Base-by-base conservation (phyloP, 345 rosid species). In the Diplotaxis tenuifolia region DNA sequence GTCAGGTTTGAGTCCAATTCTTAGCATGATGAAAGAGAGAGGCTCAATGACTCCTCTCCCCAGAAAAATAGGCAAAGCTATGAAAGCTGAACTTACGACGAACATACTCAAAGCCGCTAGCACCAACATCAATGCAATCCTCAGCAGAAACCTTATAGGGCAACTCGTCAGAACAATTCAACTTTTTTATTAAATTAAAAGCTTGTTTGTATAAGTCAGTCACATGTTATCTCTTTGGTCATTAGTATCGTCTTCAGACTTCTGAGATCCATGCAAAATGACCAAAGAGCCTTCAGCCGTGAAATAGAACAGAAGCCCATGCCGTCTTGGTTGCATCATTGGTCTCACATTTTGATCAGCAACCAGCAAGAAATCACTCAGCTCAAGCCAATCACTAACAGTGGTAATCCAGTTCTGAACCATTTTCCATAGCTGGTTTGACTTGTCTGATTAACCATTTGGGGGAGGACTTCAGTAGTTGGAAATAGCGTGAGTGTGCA, bases 61-160 rank as follows among this genome's bases (percentile, higher is more conserved):
- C 20, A 23, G 15, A n/a, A 42, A 15, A 69, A 76, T 19, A 6
- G 80, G 80, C 47, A 76, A 42, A 70, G 71, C 59, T 38, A 75
- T 62, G 56, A 62, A 32, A 6, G 34, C 19, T 14, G 74, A 60
- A 7, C 67, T 61, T 8, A 62, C 2, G 32, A 53, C 16, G 20
- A 68, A 70, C 65, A 62, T 0, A 40, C 58, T 75, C 57, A 69
- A 38, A 70, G 69, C 73, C 42, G 70, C 75, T n/a, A 75, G 64
- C 38, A 62, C 7, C 56, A 75, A 19, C 68, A 75, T 11, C 47
- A 75, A 11, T 7, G 57, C 23, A 62, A 75, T 62, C 69, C 42
- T 62, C 47, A 6, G 65, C 47, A 40, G 16, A 75, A 63, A 75
- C 62, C 74, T 68, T 3, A 15, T 7, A 32, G 0, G 16, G 45